Evolutionary conservation across 169 alveolate genomes (phyloP), one percentile per base, ranked within the genome.

Genomic region (Babesia bigemina): DNA sequence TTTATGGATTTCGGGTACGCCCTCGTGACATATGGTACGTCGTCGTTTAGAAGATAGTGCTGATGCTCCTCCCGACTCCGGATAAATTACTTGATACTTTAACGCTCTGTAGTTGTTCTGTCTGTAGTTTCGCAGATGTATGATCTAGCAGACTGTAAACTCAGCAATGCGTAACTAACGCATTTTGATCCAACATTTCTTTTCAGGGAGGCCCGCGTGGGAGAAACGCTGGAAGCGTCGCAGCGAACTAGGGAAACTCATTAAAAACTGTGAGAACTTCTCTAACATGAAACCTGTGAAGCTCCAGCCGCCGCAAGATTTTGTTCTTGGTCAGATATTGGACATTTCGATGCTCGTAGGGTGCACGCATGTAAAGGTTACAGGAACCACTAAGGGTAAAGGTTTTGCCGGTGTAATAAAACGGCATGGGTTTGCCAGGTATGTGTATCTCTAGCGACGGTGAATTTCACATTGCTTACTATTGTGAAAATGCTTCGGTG

Each of bases 381-480:
- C 91, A 28, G 98, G 97, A 29, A 70, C 85, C 24, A 85, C 97
- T 11, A 93, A 91, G 74, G 98, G 98, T 58, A 96, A 96, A 77
- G 99, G 99, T 14, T 94, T 93, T 73, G 84, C 90, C 65, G 98
- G 98, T 28, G 92, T 85, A 17, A 91, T 96, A 33, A 94, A 94
- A 71, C 92, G 98, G 85, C 93, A 96, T 93, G 97, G 98, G 60
- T 96, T 96, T 73, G 59, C 81, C 44, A 78, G 96, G 91, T 91
- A 92, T 72, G 79, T 56, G n/a, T 56, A 33, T 6, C 10, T 6
- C 39, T 33, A 33, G 39, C 2, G 39, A 33, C 39, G 2, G 39
- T 33, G 39, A 6, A 33, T 33, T 33, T 6, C 39, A 33, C 39
- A 33, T 33, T 33, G 6, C 6, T 33, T 6, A 6, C 39, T 6